These are phyloP conservation scores for Inonotus hispidus DNA, from an alignment of 1,284 basidiomycete genomes.

Conservation along the genomic window DNA sequence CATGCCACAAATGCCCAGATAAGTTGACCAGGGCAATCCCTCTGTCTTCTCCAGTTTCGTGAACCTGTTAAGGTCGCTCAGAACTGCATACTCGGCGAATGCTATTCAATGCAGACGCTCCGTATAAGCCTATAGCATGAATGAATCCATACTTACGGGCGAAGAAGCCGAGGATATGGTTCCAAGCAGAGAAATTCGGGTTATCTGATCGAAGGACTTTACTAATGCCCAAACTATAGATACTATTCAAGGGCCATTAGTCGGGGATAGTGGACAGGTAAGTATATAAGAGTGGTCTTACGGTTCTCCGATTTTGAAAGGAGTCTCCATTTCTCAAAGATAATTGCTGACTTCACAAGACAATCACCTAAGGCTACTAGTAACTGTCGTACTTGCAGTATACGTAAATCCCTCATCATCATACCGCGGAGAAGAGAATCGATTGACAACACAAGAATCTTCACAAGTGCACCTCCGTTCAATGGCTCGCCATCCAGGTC, in stretches of 20 bases:
- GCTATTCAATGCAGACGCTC: not conserved
- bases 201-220: conserved; percentile 20
- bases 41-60: conserved; percentile 9
- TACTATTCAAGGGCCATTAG: conserved; percentile 8
- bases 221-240: conserved; percentile 14
- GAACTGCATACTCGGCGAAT: conserved; percentile 3
- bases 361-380: no score
- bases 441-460: conserved; percentile 31
- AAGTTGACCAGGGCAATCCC: conserved; percentile 20
- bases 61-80: not conserved
- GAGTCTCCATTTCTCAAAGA: conserved; percentile 19
- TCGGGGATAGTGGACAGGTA: no score
- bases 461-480: conserved; percentile 37
- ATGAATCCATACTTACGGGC: not conserved
- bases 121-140: not conserved
- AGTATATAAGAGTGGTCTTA: no score
- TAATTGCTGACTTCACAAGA: no score
- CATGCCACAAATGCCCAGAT: conserved; percentile 23
- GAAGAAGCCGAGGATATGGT: conserved; percentile 21
- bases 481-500: conserved; percentile 35
- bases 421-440: conserved; percentile 42
- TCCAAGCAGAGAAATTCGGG: conserved; percentile 17
- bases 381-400: no score
- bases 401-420: no score
- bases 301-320: conserved; percentile 1